Base-by-base conservation (phyloP, 1,139 yeast species). In the Debaryomyces subglobosus region DNA sequence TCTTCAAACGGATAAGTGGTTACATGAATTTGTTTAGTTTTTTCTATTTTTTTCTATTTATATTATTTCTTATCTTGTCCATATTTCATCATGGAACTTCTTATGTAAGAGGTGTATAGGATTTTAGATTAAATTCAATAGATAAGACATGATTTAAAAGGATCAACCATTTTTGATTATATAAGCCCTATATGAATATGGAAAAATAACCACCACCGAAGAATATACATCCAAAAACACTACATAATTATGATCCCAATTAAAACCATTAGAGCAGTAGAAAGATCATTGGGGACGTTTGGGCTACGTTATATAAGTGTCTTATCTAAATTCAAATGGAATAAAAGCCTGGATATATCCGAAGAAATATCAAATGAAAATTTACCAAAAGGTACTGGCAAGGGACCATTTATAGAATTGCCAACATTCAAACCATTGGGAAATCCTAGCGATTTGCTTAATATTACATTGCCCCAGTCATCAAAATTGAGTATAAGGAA, bases 1-100 rank as follows among this genome's bases (percentile, higher is more conserved):
- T 45, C 56, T 53, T 13, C 68, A 62, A 16, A 76, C 86, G 10
- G 74, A 79, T 54, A 65, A 61, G 15, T 79, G 79, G 79, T 68
- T 75, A 58, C 62, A 59, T 43, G 57, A 55, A 40, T 69, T 58
- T 53, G 61, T 63, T n/a, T 56, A 8, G 5, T 6, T 12, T 8
- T 16, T 32, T 32, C 4, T 16, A 10, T 16, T 10, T 32, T 32
- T 15, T 32, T 16, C 8, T 15, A 8, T 32, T 15, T 4, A 10
- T 15, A 15, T 15, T 32, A 32, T 32, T 9, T 32, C 35, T 32
- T 32, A 32, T 13, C 7, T 5, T 32, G 16, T 32, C 8, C 20
- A 32, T 32, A 9, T 16, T 15, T 32, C 20, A 16, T 2, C 20
- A 16, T 15, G 5, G 9, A 30, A n/a, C 9, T 30, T 15, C 20